Percentiles rank a stretch among this genome's conserved stretches.
Conservation (phyloP, 2,329 filamentous ascomycete genomes). For the Neonectria punicea region DNA sequence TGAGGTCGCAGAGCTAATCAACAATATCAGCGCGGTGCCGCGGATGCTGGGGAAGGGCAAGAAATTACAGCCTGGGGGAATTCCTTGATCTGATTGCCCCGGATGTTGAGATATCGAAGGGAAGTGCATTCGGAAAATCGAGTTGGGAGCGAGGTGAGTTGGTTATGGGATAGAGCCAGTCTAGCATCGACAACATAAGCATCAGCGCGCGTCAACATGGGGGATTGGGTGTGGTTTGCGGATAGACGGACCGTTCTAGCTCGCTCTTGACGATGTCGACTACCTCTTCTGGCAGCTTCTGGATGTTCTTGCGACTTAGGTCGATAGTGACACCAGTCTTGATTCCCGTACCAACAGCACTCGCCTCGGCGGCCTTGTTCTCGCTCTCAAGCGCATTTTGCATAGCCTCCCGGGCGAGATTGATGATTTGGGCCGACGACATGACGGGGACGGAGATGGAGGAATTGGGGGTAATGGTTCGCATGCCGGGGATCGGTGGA, state of each 20-base stretch:
- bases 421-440: conserved; percentile 72
- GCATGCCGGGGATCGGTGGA: conserved; percentile 59
- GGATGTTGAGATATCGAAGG: conserved; percentile 82
- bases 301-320: conserved; percentile 79
- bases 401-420: conserved; percentile 74
- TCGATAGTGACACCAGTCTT: conserved; percentile 82
- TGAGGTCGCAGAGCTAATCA: conserved; percentile 82
- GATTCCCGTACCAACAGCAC: conserved; percentile 67
- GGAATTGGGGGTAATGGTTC: conserved; percentile 58
- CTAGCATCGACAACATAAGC: conserved; percentile 54
- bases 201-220: background rate
- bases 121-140: conserved; percentile 81
- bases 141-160: conserved; percentile 73
- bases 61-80: conserved; percentile 65
- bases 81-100: conserved; percentile 77
- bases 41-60: conserved; percentile 17
- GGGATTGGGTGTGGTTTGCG: conserved; percentile 3
- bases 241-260: conserved; percentile 70
- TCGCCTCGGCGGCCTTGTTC: conserved; percentile 69
- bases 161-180: conserved; percentile 84
- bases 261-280: conserved; percentile 80
- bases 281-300: conserved; percentile 76
- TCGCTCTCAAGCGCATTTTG: conserved; percentile 73
- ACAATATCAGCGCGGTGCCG: conserved; percentile 38
- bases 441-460: conserved; percentile 63